Evolutionary conservation across 768 basidiomycete genomes (phyloP).

Genomic region (Termitomyces sp.): DNA sequence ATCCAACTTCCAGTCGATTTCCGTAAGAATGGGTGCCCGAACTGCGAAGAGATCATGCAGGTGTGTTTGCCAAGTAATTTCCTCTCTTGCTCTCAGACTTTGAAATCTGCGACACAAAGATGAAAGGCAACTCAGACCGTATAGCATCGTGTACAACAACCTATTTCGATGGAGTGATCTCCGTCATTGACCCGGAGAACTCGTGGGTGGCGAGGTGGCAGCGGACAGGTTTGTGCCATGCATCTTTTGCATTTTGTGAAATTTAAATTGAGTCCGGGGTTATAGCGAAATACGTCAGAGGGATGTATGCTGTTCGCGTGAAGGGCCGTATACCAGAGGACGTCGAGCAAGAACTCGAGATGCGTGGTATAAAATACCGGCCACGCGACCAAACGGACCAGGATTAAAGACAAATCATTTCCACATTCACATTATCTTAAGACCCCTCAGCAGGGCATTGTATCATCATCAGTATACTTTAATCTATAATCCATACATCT

Average conservation of each 20-base stretch:
- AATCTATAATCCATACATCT: conserved; percentile 1
- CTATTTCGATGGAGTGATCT: conserved; percentile 88
- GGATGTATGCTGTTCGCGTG: conserved; percentile 91
- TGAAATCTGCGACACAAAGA: conserved; percentile 35
- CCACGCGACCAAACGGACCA: conserved; percentile 76
- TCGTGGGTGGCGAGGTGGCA: conserved; percentile 99
- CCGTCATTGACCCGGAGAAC: conserved; percentile 76
- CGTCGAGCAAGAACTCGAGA: conserved; percentile 74
- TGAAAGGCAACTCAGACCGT: conserved; percentile 82
- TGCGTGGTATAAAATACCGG: conserved; percentile 76
- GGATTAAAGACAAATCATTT: conserved; percentile 32
- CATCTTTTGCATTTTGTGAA: not conserved
- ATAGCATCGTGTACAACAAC: conserved; percentile 85
- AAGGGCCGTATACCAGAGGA: conserved; percentile 83
- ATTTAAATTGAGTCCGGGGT: not conserved
- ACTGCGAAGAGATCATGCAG: conserved; percentile 94
- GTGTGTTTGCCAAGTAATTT: conserved; percentile 33
- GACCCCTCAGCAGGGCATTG: not conserved
- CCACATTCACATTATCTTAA: not conserved
- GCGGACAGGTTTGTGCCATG: conserved; percentile 76
- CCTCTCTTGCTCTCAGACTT: not conserved
- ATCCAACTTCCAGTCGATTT: conserved; percentile 84
- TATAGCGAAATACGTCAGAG: conserved; percentile 82
- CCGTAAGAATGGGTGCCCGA: conserved; percentile 83
- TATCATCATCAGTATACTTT: conserved; percentile 7